These are phyloP conservation scores for Trichosporon ovoides DNA, from an alignment of 1,284 basidiomycete species.

Conservation along the genomic window DNA sequence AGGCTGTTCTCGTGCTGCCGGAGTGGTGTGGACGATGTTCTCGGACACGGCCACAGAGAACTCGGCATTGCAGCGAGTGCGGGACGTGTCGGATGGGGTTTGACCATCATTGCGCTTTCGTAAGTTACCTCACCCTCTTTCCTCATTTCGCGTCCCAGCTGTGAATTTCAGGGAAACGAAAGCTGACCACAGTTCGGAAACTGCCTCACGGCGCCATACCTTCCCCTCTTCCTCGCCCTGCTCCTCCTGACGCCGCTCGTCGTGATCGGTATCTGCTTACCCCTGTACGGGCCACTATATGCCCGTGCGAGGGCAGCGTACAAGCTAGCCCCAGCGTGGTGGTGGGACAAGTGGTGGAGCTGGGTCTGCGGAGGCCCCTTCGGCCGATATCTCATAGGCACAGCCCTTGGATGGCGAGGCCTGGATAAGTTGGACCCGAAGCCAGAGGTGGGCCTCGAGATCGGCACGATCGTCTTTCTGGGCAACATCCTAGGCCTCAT, in stretches of 20 bases:
- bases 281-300: constrained; percentile 19
- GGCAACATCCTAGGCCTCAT: constrained; percentile 30
- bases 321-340: constrained; percentile 10
- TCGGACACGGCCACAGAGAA: constrained; percentile 40
- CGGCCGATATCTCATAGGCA: constrained; percentile 29
- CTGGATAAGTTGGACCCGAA: constrained; percentile 25
- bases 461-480: constrained; percentile 23
- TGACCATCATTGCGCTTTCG: constrained; percentile 45
- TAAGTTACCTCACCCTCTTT: constrained; percentile 17
- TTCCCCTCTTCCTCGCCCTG: constrained; percentile 34
- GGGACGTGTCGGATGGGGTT: constrained; percentile 40
- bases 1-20: constrained; percentile 29
- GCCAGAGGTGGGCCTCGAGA: constrained; percentile 16
- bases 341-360: constrained; percentile 32
- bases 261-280: constrained; percentile 23
- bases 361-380: constrained; percentile 42
- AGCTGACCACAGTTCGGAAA: constrained; percentile 46
- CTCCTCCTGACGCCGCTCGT: constrained; percentile 27
- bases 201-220: constrained; percentile 39
- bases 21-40: constrained; percentile 22
- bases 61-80: constrained; percentile 44
- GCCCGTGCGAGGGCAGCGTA: constrained; percentile 22
- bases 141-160: no score
- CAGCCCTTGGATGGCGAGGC: constrained; percentile 33
- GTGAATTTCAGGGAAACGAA: no score